Evolutionary conservation across 1,284 basidiomycete genomes (phyloP).

Genomic region (Microbotryomycetes sp.): DNA sequence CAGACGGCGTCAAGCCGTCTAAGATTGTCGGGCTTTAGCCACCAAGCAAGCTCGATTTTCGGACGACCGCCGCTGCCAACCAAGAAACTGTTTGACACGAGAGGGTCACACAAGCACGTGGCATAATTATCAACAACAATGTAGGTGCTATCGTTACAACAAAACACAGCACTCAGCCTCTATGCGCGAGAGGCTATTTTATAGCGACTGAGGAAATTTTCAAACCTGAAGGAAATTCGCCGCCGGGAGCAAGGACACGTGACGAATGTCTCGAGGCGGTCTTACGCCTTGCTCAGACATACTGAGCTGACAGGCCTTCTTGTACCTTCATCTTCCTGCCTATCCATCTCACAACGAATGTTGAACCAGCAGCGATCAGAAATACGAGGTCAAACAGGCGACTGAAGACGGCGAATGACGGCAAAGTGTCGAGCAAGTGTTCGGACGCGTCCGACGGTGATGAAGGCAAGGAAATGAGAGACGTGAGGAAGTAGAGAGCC

Average conservation of each 20-base stretch:
- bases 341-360: constrained; percentile 34
- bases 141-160: too few species aligned
- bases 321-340: constrained; percentile 34
- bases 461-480: constrained; percentile 44
- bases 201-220: too few species aligned
- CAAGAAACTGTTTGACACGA: too few species aligned
- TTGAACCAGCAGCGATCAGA: constrained; percentile 39
- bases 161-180: too few species aligned
- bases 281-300: too few species aligned
- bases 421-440: constrained; percentile 43
- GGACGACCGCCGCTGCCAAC: neutral
- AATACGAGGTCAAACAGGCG: constrained; percentile 45
- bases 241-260: too few species aligned
- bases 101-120: too few species aligned
- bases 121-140: too few species aligned
- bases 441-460: constrained; percentile 33
- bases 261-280: too few species aligned
- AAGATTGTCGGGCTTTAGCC: too few species aligned
- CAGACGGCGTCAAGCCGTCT: neutral
- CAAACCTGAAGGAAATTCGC: too few species aligned
- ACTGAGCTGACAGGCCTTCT: constrained; percentile 21
- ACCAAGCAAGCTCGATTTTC: neutral
- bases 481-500: constrained; percentile 46
- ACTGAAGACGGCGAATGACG: constrained; percentile 44
- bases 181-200: too few species aligned